Evolutionary conservation across 257 asterid genomes (phyloP).

Genomic region (Pogostemon cablin): DNA sequence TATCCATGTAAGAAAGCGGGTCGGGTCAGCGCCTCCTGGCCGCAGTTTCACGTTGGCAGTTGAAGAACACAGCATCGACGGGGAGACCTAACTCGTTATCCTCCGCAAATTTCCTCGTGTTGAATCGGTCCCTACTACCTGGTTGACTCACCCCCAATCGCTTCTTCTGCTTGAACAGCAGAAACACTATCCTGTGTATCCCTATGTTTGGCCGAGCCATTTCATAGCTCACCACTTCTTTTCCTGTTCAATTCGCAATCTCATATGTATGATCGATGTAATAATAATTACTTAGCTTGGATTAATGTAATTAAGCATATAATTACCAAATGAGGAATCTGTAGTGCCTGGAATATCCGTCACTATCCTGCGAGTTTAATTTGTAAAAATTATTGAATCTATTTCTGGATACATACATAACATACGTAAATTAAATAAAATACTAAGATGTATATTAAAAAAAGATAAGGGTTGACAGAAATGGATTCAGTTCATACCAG

Average conservation of each 20-base stretch:
- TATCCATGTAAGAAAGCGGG: too few species aligned
- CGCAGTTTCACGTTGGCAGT: constrained; percentile 92
- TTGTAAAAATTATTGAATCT: constrained; percentile 14
- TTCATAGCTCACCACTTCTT: constrained; percentile 72
- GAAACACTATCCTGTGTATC: constrained; percentile 74
- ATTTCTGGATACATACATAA: too few species aligned
- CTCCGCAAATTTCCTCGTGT: constrained; percentile 59
- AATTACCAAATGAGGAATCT: constrained; percentile 72
- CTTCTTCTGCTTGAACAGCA: constrained; percentile 70
- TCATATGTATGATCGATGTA: background rate
- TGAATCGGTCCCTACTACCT: constrained; percentile 58
- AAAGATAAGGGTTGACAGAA: too few species aligned
- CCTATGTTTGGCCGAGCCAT: constrained; percentile 88
- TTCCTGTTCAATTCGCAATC: constrained; percentile 46
- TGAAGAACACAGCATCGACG: constrained; percentile 85
- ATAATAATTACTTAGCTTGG: too few species aligned
- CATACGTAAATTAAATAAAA: background rate
- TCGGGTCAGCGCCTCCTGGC: constrained; percentile 58
- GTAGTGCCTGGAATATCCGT: constrained; percentile 96
- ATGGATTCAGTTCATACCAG: constrained; percentile 41
- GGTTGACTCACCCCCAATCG: constrained; percentile 38
- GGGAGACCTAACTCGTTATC: constrained; percentile 70
- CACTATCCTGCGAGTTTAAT: constrained; percentile 64
- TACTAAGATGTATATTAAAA: background rate
- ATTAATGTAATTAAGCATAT: too few species aligned